Evolutionary conservation across 331 rosid genomes (phyloP), one percentile per base, ranked within the genome.

Genomic region (Cydonia oblonga): DNA sequence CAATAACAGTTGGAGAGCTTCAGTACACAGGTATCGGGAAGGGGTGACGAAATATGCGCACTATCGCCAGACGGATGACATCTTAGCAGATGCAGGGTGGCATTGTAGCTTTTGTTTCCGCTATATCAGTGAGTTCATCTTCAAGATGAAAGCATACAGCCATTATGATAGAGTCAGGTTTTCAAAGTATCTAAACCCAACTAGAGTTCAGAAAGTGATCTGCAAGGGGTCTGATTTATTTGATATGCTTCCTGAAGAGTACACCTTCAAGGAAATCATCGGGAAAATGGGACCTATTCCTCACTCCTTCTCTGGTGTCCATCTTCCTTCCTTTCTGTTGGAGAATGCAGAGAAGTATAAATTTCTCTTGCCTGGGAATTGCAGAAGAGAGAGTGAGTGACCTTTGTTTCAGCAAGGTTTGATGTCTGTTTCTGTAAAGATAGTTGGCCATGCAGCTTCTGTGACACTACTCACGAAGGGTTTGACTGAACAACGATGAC

Each of bases 141-240:
- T 95, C n/a, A 95, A 95, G 88, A 95, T 95, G 96, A 95, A 90
- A 77, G 99, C 99, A 68, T 95, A 95, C 88, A 91, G 99, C 80
- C 99, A 95, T 63, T 81, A 84, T 42, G 97, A 95, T 38, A 87
- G 99, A 70, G 91, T 95, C 49, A 81, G 88, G 75, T 95, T 95
- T 87, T 85, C 95, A 58, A 92, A 83, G 64, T 95, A 86, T 68
- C 73, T 95, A 54, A 86, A 88, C 77, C 90, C 84, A 2, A 53
- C 81, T 29, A 89, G 99, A 82, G 89, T 95, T 54, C 97, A 91
- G 88, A 78, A 64, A 52, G 90, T 95, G 58, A 90, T 95, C 67
- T 95, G 99, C 83, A 65, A 85, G 69, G 99, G 99, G 64, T 81
- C 80, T 3, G 96, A 91, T 79, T 80, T 95, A 49, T 95, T 91